Conservation (phyloP, 108 stramenopile genomes). For the Cyclotella cryptica region DNA sequence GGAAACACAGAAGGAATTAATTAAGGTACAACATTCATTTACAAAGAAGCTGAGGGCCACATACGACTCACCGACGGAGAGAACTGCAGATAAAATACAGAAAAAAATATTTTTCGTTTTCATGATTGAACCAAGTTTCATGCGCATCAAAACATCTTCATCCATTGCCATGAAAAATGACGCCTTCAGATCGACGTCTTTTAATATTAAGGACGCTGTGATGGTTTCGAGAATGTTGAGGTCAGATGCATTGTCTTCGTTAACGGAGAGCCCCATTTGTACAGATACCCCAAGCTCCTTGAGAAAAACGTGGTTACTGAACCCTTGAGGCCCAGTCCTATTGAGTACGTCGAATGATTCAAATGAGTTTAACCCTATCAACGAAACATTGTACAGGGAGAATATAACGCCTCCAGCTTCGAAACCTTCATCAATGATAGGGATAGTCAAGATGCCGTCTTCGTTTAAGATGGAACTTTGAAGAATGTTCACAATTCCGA, state of each 20-base stretch:
- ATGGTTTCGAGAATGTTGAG: constrained; percentile 51
- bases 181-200: constrained; percentile 53
- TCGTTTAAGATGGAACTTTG: constrained; percentile 53
- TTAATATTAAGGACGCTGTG: constrained; percentile 49
- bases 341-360: constrained; percentile 53
- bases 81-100: constrained; percentile 44
- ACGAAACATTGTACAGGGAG: constrained; percentile 49
- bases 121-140: constrained; percentile 53
- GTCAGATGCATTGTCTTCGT: constrained; percentile 26
- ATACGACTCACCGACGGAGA: constrained; percentile 31
- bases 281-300: constrained; percentile 49
- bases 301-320: constrained; percentile 57
- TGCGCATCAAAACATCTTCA: constrained; percentile 33
- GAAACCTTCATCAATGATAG: constrained; percentile 52
- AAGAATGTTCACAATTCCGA: constrained; percentile 59
- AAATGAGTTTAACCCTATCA: constrained; percentile 67
- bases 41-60: too few relatives aligned
- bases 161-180: constrained; percentile 68
- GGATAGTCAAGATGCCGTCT: constrained; percentile 49
- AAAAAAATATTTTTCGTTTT: constrained; percentile 39
- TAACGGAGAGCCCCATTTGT: constrained; percentile 50
- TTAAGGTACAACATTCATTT: too few relatives aligned
- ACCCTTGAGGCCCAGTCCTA: constrained; percentile 49
- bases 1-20: too few relatives aligned
- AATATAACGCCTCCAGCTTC: constrained; percentile 47